phyloP scores from a whole-genome alignment of 805 yeast genomes.

The Maudiozyma serrabonitensis region DNA sequence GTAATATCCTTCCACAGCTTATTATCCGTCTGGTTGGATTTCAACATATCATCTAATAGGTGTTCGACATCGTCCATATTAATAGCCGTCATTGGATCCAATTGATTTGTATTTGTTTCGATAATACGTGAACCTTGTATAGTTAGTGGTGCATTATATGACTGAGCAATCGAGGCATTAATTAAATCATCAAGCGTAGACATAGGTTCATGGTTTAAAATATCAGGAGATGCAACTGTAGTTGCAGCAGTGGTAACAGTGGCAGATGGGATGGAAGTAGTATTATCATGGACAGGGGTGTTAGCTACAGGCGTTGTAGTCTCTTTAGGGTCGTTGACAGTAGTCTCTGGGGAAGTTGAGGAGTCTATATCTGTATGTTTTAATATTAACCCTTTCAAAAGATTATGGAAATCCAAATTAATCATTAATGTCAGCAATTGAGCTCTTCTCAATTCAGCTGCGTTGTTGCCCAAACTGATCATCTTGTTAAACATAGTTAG shows the following conservation, averaged over 20 bases:
- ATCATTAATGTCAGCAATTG: constrained; percentile 57
- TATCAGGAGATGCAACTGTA: neutral
- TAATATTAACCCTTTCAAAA: constrained; percentile 45
- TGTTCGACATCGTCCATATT: constrained; percentile 30
- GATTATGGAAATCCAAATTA: constrained; percentile 58
- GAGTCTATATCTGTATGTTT: constrained; percentile 36
- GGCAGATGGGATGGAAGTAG: neutral
- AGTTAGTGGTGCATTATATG: constrained; percentile 11
- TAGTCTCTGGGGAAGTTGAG: neutral
- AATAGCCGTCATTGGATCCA: constrained; percentile 23
- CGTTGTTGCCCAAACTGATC: constrained; percentile 71
- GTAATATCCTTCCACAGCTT: constrained; percentile 72
- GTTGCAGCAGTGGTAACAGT: neutral
- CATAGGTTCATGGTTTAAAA: constrained; percentile 1
- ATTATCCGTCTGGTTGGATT: constrained; percentile 34
- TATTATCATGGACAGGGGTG: neutral
- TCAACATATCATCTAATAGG: constrained; percentile 23
- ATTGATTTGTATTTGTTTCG: constrained; percentile 22
- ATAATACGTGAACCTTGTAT: constrained; percentile 13
- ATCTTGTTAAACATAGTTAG: constrained; percentile 58
- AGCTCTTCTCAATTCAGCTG: constrained; percentile 66
- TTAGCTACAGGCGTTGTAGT: neutral
- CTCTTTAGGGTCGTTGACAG: neutral
- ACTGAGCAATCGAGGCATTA: constrained; percentile 14
- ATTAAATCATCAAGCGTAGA: constrained; percentile 14